Percentiles rank a stretch among this genome's conserved stretches.
phyloP scores from a whole-genome alignment of 2,329 filamentous ascomycete genomes.

The Diplocarpon rosae region DNA sequence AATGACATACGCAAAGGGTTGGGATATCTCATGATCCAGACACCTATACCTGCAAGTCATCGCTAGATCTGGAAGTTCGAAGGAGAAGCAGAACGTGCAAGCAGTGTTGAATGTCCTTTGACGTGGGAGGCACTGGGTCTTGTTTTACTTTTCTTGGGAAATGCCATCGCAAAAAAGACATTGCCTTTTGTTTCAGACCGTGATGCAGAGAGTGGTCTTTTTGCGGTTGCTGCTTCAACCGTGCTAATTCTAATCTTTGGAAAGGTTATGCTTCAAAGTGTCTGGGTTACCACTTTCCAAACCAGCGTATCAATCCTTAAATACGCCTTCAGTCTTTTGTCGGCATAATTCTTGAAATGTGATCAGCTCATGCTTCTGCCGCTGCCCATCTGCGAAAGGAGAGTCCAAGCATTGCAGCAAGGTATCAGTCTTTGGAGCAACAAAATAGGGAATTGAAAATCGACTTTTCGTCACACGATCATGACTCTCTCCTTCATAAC shows the following conservation, averaged over 20 bases:
- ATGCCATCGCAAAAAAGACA: constrained; percentile 95
- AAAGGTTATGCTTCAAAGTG: constrained; percentile 85
- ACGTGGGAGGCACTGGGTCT: constrained; percentile 94
- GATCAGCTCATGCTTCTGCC: too few species aligned
- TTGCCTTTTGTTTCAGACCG: constrained; percentile 86
- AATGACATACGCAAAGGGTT: neutral
- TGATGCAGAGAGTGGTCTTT: constrained; percentile 84
- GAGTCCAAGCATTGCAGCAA: constrained; percentile 1
- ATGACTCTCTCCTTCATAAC: neutral
- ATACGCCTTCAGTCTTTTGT: too few species aligned
- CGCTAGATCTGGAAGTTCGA: constrained; percentile 64
- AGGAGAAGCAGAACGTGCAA: constrained; percentile 71
- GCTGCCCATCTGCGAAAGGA: too few species aligned
- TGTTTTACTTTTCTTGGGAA: constrained; percentile 81
- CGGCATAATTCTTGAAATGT: too few species aligned
- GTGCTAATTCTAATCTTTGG: constrained; percentile 70
- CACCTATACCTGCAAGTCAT: constrained; percentile 96
- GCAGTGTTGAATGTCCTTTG: constrained; percentile 70
- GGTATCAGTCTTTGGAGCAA: constrained; percentile 6
- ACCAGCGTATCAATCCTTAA: too few species aligned
- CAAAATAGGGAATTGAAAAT: constrained; percentile 13
- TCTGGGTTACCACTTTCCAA: too few species aligned
- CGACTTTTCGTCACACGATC: constrained; percentile 5
- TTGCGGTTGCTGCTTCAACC: constrained; percentile 32
- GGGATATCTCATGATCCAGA: constrained; percentile 36